Evolutionary conservation across 352 stramenopile species (phyloP).

Genomic region (Lagenidium sp.): DNA sequence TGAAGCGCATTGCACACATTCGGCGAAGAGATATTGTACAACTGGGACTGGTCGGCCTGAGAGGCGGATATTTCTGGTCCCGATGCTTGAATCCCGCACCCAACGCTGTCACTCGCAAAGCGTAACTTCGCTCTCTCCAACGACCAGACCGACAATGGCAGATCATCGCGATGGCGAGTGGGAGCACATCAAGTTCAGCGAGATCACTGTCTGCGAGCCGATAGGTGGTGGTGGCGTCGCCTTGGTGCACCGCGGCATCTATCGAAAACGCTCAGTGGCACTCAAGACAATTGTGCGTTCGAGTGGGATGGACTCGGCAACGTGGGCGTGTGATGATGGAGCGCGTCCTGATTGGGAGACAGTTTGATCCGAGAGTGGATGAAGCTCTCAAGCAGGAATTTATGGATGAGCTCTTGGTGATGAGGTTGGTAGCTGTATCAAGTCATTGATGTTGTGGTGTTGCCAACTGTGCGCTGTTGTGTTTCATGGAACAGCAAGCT

Average conservation of each 20-base stretch:
- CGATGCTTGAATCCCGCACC: too few relatives aligned
- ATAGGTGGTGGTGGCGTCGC: conserved; percentile 88
- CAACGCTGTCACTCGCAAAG: too few relatives aligned
- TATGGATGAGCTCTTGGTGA: conserved; percentile 90
- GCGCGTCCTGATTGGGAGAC: not conserved
- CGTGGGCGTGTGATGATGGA: not conserved
- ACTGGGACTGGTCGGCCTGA: too few relatives aligned
- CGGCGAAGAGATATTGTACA: too few relatives aligned
- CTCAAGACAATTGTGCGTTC: conserved; percentile 85
- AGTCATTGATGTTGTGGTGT: conserved; percentile 6
- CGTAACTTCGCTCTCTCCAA: too few relatives aligned
- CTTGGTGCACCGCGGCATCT: conserved; percentile 83
- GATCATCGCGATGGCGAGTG: conserved; percentile 24
- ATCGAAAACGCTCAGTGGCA: conserved; percentile 56
- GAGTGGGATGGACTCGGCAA: not conserved
- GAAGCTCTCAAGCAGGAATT: conserved; percentile 85
- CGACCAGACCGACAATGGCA: too few relatives aligned
- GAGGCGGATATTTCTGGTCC: too few relatives aligned
- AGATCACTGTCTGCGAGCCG: conserved; percentile 72
- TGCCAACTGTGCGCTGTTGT: not conserved
- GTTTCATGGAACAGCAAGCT: conserved; percentile 26
- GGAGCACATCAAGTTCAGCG: conserved; percentile 70
- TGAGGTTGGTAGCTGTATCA: conserved; percentile 38
- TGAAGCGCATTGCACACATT: too few relatives aligned
- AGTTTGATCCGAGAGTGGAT: conserved; percentile 85